A percentile compares a stretch with the other conserved stretches of the same genome.
phyloP scores from a whole-genome alignment of 495 filamentous ascomycete genomes.

The Tetracladium setigerum region DNA sequence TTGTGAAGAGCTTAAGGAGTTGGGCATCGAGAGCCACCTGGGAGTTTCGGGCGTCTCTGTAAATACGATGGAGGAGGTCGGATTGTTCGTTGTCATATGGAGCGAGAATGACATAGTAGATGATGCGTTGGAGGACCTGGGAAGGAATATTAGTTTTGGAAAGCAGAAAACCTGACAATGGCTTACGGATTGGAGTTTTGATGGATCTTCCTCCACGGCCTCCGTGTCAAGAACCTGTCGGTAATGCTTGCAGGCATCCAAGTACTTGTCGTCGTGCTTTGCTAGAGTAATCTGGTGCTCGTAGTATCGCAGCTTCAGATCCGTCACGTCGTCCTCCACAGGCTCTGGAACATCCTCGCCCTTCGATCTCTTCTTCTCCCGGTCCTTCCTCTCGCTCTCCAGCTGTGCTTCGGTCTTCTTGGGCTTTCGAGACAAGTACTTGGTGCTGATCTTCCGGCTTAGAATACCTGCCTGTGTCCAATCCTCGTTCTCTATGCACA shows the following conservation, averaged over 20 bases:
- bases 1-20: conserved; percentile 87
- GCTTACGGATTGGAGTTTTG: conserved; percentile 75
- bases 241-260: conserved; percentile 96
- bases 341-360: conserved; percentile 73
- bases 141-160: conserved; percentile 22
- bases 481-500: conserved; percentile 93
- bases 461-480: conserved; percentile 95
- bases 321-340: conserved; percentile 84
- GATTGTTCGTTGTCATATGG: conserved; percentile 98
- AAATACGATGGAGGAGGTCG: conserved; percentile 89
- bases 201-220: conserved; percentile 80
- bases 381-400: conserved; percentile 80
- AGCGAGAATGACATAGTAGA: conserved; percentile 94
- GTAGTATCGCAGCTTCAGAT: conserved; percentile 92
- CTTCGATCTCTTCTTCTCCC: conserved; percentile 67
- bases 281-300: conserved; percentile 91
- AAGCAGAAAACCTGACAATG: background rate
- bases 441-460: conserved; percentile 91
- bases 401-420: conserved; percentile 82
- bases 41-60: conserved; percentile 58
- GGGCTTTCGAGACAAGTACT: conserved; percentile 79
- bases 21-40: conserved; percentile 66
- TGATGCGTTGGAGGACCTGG: conserved; percentile 83
- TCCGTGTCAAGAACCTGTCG: conserved; percentile 92
- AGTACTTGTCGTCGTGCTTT: conserved; percentile 94